Conservation (phyloP, 305 asterid genomes). For the Fraxinus velutina region DNA sequence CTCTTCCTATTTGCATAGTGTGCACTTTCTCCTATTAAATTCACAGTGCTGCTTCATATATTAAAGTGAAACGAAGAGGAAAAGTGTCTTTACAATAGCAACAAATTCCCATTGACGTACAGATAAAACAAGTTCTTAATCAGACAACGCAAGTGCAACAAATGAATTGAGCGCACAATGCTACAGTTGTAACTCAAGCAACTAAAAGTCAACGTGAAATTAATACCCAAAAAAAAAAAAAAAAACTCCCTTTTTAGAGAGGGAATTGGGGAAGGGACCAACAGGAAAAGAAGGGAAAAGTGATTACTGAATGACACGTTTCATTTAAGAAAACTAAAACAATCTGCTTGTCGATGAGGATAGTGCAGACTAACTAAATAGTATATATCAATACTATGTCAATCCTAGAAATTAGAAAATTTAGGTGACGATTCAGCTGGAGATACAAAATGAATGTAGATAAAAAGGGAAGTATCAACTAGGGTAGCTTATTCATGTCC, state of each 20-base stretch:
- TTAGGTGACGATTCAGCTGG: neutral
- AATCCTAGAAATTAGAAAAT: neutral
- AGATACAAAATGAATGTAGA: neutral
- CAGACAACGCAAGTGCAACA: neutral
- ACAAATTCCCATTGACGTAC: neutral
- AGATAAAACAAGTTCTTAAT: neutral
- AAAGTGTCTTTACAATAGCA: neutral
- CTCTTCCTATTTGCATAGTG: neutral
- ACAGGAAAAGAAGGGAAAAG: neutral
- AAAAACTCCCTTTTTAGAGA: neutral
- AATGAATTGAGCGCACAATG: neutral
- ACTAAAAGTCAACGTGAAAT: neutral
- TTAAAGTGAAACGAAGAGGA: neutral
- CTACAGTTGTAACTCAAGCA: neutral
- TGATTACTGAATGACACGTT: neutral
- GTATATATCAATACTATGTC: neutral
- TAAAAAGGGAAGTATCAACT: neutral
- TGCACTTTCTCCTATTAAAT: neutral
- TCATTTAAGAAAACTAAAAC: neutral
- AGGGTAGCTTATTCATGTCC: too few relatives aligned
- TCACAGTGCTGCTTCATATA: neutral
- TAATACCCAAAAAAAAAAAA: neutral
- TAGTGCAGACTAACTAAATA: neutral
- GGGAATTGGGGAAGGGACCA: neutral
- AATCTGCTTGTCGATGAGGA: neutral